Conservation (phyloP, 495 filamentous ascomycete genomes). For the Neurospora sp. region DNA sequence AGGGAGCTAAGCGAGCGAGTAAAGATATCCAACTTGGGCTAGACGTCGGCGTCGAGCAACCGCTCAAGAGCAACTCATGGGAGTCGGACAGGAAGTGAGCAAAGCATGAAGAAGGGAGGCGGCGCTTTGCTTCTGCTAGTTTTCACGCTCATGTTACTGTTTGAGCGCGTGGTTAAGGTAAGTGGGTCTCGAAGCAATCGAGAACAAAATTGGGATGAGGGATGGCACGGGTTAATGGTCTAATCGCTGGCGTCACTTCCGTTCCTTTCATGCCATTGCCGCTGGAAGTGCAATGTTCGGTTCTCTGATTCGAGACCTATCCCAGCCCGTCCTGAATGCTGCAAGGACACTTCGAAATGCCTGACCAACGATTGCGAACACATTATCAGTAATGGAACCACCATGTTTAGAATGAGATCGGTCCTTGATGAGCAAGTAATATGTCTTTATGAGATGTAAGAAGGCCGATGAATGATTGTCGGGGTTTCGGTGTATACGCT, state of each 20-base stretch:
- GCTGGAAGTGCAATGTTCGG: not conserved
- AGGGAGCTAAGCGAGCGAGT: not conserved
- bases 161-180: not conserved
- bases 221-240: not conserved
- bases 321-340: not conserved
- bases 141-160: not conserved
- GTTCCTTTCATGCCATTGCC: not conserved
- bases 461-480: not conserved
- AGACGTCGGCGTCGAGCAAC: not conserved
- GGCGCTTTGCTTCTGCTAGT: not conserved
- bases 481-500: not conserved
- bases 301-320: not conserved
- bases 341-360: not conserved
- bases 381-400: not conserved
- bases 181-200: not conserved
- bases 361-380: not conserved
- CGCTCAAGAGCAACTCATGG: not conserved
- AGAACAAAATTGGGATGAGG: not conserved
- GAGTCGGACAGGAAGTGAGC: not conserved
- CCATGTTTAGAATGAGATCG: not conserved
- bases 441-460: not conserved
- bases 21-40: not conserved
- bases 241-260: not conserved
- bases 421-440: not conserved
- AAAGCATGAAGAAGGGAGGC: not conserved